Conservation (phyloP, 768 basidiomycete species). For the Naganishia randhawae region DNA sequence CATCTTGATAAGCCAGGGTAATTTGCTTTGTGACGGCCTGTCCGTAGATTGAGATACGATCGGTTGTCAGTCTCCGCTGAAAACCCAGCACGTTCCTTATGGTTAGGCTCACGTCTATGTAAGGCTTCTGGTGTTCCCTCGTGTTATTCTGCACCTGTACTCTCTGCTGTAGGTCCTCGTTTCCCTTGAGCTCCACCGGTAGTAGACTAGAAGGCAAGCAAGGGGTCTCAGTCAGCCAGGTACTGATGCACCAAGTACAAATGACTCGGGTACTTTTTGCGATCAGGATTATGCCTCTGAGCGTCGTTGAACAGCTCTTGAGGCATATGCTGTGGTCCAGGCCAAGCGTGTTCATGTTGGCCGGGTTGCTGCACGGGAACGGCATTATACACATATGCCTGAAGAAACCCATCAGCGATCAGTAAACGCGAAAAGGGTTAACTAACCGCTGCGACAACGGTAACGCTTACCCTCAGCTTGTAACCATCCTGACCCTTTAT, state of each 20-base stretch:
- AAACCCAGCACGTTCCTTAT: too few species aligned
- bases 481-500: slow-evolving; percentile 15
- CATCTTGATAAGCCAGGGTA: slow-evolving; percentile 25
- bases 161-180: slow-evolving; percentile 24
- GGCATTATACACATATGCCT: slow-evolving; percentile 28
- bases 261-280: slow-evolving; percentile 2
- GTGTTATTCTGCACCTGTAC: slow-evolving; percentile 24
- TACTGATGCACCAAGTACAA: background rate
- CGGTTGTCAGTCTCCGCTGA: too few species aligned
- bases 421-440: background rate
- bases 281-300: slow-evolving; percentile 24
- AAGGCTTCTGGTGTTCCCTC: slow-evolving; percentile 21
- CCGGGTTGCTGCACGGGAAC: slow-evolving; percentile 13
- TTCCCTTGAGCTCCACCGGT: slow-evolving; percentile 25
- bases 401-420: background rate
- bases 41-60: background rate
- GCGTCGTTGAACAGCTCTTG: slow-evolving; percentile 23
- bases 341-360: slow-evolving; percentile 21
- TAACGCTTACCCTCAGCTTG: slow-evolving; percentile 17
- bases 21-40: slow-evolving; percentile 25
- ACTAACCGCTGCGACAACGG: too few species aligned
- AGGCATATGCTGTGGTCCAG: slow-evolving; percentile 21
- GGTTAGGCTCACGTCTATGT: slow-evolving; percentile 18
- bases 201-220: slow-evolving; percentile 1
- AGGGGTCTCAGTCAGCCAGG: background rate